Evolutionary conservation across 805 yeast species (phyloP).

Genomic region (Tetrapisispora taiwanensis): DNA sequence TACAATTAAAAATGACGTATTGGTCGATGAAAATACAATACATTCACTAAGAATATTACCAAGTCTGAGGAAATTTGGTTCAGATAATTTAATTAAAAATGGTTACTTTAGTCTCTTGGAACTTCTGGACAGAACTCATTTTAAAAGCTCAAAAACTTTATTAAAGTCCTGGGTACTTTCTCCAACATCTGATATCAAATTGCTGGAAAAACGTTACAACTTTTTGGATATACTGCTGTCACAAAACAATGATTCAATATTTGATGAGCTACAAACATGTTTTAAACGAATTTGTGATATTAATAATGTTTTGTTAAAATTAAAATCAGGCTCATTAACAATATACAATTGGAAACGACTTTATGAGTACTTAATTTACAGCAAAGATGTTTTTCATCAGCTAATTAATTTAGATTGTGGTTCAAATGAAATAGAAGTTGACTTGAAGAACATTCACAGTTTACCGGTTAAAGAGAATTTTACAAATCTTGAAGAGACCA

Average conservation of each 20-base stretch:
- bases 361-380: constrained; percentile 14
- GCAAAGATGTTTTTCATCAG: constrained; percentile 10
- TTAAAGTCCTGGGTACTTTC: constrained; percentile 29
- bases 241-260: constrained; percentile 11
- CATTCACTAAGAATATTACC: constrained; percentile 21
- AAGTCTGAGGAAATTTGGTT: constrained; percentile 4
- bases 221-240: constrained; percentile 20
- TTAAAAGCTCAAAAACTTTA: constrained; percentile 25
- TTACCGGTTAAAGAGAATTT: constrained; percentile 6
- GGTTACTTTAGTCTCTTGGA: constrained; percentile 17
- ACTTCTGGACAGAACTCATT: constrained; percentile 15
- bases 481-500: neutral
- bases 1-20: constrained; percentile 7
- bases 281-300: constrained; percentile 28
- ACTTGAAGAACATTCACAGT: constrained; percentile 4
- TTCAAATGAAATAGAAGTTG: constrained; percentile 3
- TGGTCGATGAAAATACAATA: constrained; percentile 21
- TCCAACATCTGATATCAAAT: constrained; percentile 25
- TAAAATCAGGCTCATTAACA: constrained; percentile 22
- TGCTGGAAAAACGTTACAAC: constrained; percentile 25
- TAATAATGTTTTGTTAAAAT: constrained; percentile 9
- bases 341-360: constrained; percentile 27
- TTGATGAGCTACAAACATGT: constrained; percentile 14
- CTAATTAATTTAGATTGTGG: constrained; percentile 6
- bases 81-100: constrained; percentile 8